Percentiles rank a stretch among this genome's conserved stretches.
Evolutionary conservation across 192 early-diverging fungal species (phyloP).

Genomic region (Gigaspora rosea): DNA sequence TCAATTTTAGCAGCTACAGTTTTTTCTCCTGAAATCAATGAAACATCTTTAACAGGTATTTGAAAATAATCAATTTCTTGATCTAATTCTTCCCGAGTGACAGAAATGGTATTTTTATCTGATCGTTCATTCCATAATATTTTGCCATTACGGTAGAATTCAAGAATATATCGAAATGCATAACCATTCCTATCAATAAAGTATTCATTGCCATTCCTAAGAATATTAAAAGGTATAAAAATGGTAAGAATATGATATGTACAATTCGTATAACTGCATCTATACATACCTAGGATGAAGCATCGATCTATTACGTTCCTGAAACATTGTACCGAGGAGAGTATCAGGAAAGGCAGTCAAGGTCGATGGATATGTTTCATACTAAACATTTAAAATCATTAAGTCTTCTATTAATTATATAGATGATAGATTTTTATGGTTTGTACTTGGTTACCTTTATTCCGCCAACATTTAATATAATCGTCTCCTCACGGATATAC

Average conservation of each 20-base stretch:
- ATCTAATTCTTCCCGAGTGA: conserved; percentile 10
- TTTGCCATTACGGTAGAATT: conserved; percentile 26
- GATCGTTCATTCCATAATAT: conserved; percentile 10
- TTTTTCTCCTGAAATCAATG: neutral
- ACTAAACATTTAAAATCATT: neutral
- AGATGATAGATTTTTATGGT: neutral
- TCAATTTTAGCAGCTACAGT: conserved; percentile 16
- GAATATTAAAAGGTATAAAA: too few species aligned
- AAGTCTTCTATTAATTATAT: neutral
- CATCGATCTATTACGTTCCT: conserved; percentile 7
- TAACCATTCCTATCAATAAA: conserved; percentile 29
- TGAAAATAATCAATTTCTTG: conserved; percentile 20
- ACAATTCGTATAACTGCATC: too few species aligned
- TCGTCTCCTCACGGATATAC: conserved; percentile 2
- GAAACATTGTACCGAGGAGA: conserved; percentile 24
- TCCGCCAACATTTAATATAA: conserved; percentile 20
- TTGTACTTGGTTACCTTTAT: neutral
- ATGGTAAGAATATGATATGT: too few species aligned
- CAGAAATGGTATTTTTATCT: neutral
- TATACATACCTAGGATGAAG: neutral
- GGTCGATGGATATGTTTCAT: conserved; percentile 16
- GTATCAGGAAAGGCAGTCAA: conserved; percentile 20
- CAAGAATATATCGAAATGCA: conserved; percentile 26
- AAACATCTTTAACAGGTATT: conserved; percentile 4
- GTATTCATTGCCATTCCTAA: conserved; percentile 20